phyloP scores from a whole-genome alignment of 352 stramenopile genomes.

The Phytopythium ostracodes region DNA sequence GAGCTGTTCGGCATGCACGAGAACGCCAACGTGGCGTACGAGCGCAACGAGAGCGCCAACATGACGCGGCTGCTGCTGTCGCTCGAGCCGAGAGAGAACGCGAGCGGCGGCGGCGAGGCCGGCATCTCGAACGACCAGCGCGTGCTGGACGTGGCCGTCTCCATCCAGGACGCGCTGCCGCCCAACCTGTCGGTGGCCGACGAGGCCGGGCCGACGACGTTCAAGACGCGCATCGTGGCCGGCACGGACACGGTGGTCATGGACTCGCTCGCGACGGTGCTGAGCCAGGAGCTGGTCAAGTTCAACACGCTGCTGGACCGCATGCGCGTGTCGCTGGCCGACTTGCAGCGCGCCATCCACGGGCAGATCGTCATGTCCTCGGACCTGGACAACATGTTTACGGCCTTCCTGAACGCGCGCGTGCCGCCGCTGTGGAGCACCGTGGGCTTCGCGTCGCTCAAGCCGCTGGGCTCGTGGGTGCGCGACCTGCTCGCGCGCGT shows the following conservation, averaged over 20 bases:
- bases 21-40: constrained; percentile 94
- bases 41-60: constrained; percentile 85
- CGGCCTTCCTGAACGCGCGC: constrained; percentile 88
- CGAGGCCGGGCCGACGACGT: constrained; percentile 88
- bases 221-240: constrained; percentile 82
- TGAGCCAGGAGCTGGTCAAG: constrained; percentile 93
- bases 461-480: constrained; percentile 91
- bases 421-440: constrained; percentile 87
- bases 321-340: constrained; percentile 78
- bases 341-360: constrained; percentile 82
- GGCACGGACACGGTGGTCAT: constrained; percentile 74
- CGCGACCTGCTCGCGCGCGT: constrained; percentile 88
- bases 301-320: constrained; percentile 90
- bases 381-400: constrained; percentile 97
- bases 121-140: constrained; percentile 83
- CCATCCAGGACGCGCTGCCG: constrained; percentile 62
- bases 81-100: constrained; percentile 84
- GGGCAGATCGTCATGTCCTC: constrained; percentile 92
- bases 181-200: constrained; percentile 63
- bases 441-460: constrained; percentile 92
- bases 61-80: constrained; percentile 89
- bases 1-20: constrained; percentile 97
- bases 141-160: constrained; percentile 70
- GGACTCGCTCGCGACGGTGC: constrained; percentile 90
- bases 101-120: constrained; percentile 33